Evolutionary conservation across 768 basidiomycete genomes (phyloP).

Genomic region (Trametes cinnabarina): DNA sequence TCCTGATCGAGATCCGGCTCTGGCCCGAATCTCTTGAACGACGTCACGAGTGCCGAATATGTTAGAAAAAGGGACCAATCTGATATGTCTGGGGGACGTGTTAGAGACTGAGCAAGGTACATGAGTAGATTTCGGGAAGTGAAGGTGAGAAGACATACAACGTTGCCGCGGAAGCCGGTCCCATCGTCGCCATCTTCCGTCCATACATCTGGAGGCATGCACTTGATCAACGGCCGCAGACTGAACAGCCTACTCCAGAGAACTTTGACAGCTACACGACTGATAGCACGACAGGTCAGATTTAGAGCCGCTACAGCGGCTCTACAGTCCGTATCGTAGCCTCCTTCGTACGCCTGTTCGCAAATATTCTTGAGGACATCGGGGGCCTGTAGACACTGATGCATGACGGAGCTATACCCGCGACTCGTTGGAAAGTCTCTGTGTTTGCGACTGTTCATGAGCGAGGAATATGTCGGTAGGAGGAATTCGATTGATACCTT

Average conservation of each 20-base stretch:
- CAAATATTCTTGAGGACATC: conserved; percentile 15
- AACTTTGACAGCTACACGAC: conserved; percentile 6
- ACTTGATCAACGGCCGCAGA: conserved; percentile 13
- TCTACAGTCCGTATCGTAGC: conserved; percentile 14
- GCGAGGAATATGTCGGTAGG: too few species aligned
- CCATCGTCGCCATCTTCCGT: not conserved
- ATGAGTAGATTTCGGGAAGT: not conserved
- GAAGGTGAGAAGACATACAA: conserved; percentile 4
- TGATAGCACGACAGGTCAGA: conserved; percentile 4
- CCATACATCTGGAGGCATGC: conserved; percentile 17
- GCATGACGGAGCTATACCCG: not conserved
- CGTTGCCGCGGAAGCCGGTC: not conserved
- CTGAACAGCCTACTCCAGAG: conserved; percentile 18
- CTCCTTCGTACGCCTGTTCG: conserved; percentile 15
- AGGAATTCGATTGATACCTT: too few species aligned
- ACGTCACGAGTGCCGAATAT: conserved; percentile 6
- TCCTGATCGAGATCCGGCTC: conserved; percentile 16
- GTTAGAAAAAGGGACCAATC: conserved; percentile 12
- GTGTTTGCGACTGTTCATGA: too few species aligned
- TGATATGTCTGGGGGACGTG: conserved; percentile 5
- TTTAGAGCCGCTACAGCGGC: conserved; percentile 11
- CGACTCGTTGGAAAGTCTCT: not conserved
- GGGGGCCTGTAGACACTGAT: not conserved
- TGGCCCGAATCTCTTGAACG: conserved; percentile 16
- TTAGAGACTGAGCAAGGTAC: not conserved